Evolutionary conservation across 2,329 filamentous ascomycete species (phyloP).

Genomic region (Leptographium radiaticola): DNA sequence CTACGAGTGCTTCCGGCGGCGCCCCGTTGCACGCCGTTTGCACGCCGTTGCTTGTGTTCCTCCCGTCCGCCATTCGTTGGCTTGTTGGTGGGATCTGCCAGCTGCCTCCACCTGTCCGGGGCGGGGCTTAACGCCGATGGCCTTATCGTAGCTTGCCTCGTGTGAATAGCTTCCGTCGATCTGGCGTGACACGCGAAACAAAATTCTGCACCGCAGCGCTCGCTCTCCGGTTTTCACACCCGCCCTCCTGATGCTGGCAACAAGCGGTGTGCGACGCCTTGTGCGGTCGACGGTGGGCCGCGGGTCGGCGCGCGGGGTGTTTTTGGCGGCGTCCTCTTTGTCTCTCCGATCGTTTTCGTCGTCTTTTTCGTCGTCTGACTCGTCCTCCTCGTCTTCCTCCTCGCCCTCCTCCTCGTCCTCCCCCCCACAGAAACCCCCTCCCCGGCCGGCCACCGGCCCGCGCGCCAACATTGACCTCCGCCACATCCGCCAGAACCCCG

Average conservation of each 20-base stretch:
- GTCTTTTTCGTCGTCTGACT: background rate
- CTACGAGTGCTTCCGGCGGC: too few relatives aligned
- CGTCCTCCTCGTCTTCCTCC: background rate
- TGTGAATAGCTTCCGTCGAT: too few relatives aligned
- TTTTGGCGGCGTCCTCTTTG: too few relatives aligned
- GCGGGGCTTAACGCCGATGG: background rate
- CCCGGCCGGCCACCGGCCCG: constrained; percentile 46
- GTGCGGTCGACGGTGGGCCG: background rate
- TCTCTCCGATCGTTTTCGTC: too few relatives aligned
- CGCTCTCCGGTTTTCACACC: too few relatives aligned
- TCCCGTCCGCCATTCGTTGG: too few relatives aligned
- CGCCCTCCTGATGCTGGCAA: background rate
- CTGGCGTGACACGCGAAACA: background rate
- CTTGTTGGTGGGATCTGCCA: too few relatives aligned
- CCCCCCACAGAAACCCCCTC: background rate
- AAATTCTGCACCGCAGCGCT: too few relatives aligned
- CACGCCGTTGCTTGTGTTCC: background rate
- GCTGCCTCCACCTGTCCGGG: background rate
- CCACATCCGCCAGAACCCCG: constrained; percentile 76
- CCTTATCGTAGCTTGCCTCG: background rate
- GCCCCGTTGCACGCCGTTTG: background rate
- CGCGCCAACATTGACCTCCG: constrained; percentile 73
- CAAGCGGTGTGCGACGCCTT: background rate
- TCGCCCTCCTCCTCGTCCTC: background rate
- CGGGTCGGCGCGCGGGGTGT: too few relatives aligned